Evolutionary conservation across 148 eudicot species (phyloP), one percentile per base, ranked within the genome.

Genomic region (Diospyros lotus): DNA sequence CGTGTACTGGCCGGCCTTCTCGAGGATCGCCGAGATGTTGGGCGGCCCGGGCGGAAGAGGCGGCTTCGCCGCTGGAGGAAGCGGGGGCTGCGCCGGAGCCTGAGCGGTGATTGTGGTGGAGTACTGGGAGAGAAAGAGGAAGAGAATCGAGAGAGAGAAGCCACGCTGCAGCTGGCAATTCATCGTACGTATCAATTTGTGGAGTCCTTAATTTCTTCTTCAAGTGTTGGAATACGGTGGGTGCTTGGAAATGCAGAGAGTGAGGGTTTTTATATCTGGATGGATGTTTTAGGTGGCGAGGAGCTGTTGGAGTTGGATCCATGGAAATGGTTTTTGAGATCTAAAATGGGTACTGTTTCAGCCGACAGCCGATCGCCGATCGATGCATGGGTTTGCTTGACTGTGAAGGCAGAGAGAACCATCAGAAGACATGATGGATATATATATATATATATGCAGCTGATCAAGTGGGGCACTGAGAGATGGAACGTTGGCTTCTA

Each of bases 1-100:
- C 17, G 89, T 91, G 87, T 78, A 96, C 44, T 89, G 97, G 11
- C 98, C 91, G 5, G 93, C 92, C 63, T 95, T 95, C 46, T 86
- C 77, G 10, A 96, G 90, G 85, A 96, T 86, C 10, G 80, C 84
- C 0, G 93, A 86, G 18, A 96, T 60, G 82, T 96, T 93, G 38
- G 90, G 79, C 1, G 99, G 99, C 2, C 88, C 97, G 7, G 98
- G 11, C 0, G 98, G 97, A 3, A 75, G 28, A 0, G 28, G 28
- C 28, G 28, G 28, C 28, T 28, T 0, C 28, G 28, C 89, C 7
- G 98, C 96, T 0, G 97, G 82, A 38, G 83, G 69, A 28, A 28
- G 28, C 28, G 28, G 28, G 28, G 28, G 28, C 28, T 28, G 82
- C 0, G 90, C 90, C 9, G 84, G 68, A 3, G 85, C 9, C 77